Evolutionary conservation across 352 stramenopile species (phyloP), one percentile per base, ranked within the genome.

Genomic region (Phytopythium vexans): DNA sequence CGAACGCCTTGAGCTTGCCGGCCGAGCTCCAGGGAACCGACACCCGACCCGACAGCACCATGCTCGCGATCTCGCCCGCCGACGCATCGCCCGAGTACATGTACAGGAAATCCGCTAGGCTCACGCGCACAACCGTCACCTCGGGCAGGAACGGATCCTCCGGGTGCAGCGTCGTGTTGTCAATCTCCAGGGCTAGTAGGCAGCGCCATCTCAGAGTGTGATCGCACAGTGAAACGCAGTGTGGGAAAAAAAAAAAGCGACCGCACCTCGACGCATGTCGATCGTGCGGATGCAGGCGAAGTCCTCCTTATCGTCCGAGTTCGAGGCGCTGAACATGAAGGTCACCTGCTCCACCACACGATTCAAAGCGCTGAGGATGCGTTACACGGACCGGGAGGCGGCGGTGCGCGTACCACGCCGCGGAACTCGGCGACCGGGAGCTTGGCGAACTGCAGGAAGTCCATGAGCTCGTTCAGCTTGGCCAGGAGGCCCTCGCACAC

Each of bases 31-130:
- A 94, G n/a, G 81, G 68, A 38, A 94, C 78, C 2, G 76, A 86
- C 47, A 94, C 83, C n/a, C 82, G 82, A 31, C 83, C 83, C 8
- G 83, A 92, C 77, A 94, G 89, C 64, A 82, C 83, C 75, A 94
- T 89, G 10, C 81, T 72, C 0, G 83, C 83, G 41, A 94, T 94
- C 60, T 94, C 83, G 15, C 72, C 70, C 1, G 83, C 77, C 1
- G 77, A 88, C 4, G 82, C 77, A 32, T 92, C 77, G 41, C 83
- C 83, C 36, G 81, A 90, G 68, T 94, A 94, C 83, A 94, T 94
- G 71, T 85, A 91, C 42, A 94, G 61, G 48, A 94, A 94, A 49
- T 94, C 83, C 2, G 75, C 74, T 1, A 94, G 64, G 54, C 75
- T 90, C 44, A 94, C 74, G 56, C 82, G 65, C 40, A 94, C 79